Conservation (phyloP, 148 eudicot species). For the Tetragonia tetragonoides region DNA sequence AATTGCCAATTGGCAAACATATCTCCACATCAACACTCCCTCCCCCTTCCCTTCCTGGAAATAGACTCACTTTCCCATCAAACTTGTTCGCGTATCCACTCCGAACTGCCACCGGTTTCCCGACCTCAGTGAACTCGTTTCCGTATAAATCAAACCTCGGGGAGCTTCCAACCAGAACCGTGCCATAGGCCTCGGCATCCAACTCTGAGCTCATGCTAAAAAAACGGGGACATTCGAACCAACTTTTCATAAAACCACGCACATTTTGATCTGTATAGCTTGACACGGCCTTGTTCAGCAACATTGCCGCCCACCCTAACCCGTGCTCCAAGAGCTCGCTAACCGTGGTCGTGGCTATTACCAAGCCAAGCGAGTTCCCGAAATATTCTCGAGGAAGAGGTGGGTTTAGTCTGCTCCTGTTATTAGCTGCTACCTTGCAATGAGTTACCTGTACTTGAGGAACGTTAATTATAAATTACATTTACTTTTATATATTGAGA, state of each 20-base stretch:
- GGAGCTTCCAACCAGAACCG: constrained; percentile 56
- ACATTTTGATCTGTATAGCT: constrained; percentile 28
- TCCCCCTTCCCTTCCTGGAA: constrained; percentile 45
- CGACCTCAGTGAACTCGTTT: constrained; percentile 62
- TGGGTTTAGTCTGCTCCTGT: constrained; percentile 49
- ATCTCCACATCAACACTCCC: constrained; percentile 62
- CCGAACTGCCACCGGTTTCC: constrained; percentile 40
- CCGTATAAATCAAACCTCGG: constrained; percentile 67
- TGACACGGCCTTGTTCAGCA: constrained; percentile 36
- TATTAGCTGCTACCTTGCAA: constrained; percentile 55
- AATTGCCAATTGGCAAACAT: constrained; percentile 43
- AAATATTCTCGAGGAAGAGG: constrained; percentile 46
- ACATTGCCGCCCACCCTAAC: constrained; percentile 39
- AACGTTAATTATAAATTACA: neutral
- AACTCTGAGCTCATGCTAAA: neutral
- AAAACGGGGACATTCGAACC: constrained; percentile 6
- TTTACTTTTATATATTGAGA: no score
- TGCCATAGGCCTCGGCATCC: constrained; percentile 8
- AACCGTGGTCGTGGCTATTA: constrained; percentile 19
- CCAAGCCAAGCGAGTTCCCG: constrained; percentile 50
- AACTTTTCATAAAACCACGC: neutral
- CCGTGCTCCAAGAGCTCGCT: constrained; percentile 41
- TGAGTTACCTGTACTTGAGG: constrained; percentile 30
- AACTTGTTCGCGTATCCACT: constrained; percentile 30
- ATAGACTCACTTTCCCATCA: constrained; percentile 56